These are phyloP conservation scores for Vinca major DNA, from an alignment of 305 asterid genomes.

Conservation along the genomic window DNA sequence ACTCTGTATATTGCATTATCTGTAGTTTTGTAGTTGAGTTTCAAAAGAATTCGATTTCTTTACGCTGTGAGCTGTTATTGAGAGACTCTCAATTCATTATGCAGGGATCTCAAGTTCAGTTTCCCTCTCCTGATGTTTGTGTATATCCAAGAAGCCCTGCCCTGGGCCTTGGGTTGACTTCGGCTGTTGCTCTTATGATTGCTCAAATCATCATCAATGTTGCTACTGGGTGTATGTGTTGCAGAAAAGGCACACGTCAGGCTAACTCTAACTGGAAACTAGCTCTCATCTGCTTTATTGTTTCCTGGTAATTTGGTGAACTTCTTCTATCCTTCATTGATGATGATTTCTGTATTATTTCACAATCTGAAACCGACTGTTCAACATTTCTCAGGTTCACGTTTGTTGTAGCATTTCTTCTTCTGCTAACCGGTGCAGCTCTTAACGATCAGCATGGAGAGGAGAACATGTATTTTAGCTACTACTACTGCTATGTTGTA, in stretches of 20 bases:
- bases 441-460: conserved; percentile 74
- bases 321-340: background rate
- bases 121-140: conserved; percentile 53
- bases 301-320: conserved; percentile 55
- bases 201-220: conserved; percentile 59
- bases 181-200: conserved; percentile 60
- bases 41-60: background rate
- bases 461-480: conserved; percentile 54
- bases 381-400: conserved; percentile 55
- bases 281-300: conserved; percentile 57
- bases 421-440: conserved; percentile 80
- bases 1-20: background rate
- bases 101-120: conserved; percentile 55
- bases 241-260: conserved; percentile 50
- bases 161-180: conserved; percentile 53
- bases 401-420: conserved; percentile 69
- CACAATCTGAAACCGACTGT: background rate
- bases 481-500: conserved; percentile 60
- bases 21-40: background rate
- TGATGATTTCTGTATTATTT: background rate
- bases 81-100: conserved; percentile 8
- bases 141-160: conserved; percentile 83
- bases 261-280: conserved; percentile 49
- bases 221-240: conserved; percentile 70
- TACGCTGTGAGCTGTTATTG: conserved; percentile 3